Base-by-base conservation (phyloP, 2,329 filamentous ascomycete genomes). In the Talaromyces funiculosus region DNA sequence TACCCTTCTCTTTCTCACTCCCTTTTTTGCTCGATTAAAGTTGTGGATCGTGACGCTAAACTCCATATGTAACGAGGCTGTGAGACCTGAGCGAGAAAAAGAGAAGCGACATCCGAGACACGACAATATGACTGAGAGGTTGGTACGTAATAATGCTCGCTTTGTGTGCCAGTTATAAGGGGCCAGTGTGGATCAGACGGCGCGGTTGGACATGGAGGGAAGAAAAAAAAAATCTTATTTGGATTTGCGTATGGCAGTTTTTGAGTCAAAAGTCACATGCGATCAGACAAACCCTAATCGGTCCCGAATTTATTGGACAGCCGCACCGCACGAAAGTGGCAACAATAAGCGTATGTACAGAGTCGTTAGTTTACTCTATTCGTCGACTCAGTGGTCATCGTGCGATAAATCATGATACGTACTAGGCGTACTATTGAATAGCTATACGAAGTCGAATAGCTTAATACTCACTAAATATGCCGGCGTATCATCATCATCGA, bases 21-120 rank as follows among this genome's bases (percentile, higher is more conserved):
- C n/a, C n/a, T 51, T 33, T n/a, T 31, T 31, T 18, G 14, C 22
- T 10, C 43, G 47, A 51, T 49, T 57, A 57, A 49, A 57, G 55
- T 57, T 57, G 55, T 57, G 42, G 53, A 42, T 43, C 38, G 24
- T 12, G 40, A 57, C 31, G 55, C 42, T 57, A 57, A 57, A 47
- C 40, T 57, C 40, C 42, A 57, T 47, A 6, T 20, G 38, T 43
- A 43, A 43, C 53, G n/a, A 43, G 26, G 24, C 26, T 6, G 22
- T 31, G n/a, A 29, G 24, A n/a, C n/a, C n/a, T n/a, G n/a, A n/a
- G n/a, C n/a, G n/a, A 4, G 14, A 10, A 22, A 42, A 22, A 3
- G 18, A 42, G 38, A 22, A 14, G 40, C 43, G 24, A 47, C 29
- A n/a, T 26, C 24, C 16, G 14, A n/a, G 22, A 45, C 42, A n/a